A percentile compares a stretch with the other conserved stretches of the same genome.
Evolutionary conservation across 2,329 filamentous ascomycete species (phyloP).

Genomic region (Cercospora sesami): DNA sequence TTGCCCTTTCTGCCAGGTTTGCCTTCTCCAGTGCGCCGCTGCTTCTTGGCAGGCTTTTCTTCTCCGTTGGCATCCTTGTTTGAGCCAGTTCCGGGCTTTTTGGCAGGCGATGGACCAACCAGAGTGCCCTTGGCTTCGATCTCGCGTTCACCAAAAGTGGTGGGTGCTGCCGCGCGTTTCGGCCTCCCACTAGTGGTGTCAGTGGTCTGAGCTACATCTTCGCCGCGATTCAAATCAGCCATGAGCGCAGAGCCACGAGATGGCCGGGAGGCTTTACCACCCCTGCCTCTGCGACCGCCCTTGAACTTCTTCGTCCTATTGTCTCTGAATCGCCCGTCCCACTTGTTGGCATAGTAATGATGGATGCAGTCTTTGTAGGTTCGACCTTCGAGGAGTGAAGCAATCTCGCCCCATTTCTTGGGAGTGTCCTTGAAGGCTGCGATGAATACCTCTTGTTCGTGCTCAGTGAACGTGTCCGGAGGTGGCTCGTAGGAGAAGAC

Average conservation of each 20-base stretch:
- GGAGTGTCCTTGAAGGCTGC: conserved; percentile 72
- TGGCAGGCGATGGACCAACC: conserved; percentile 55
- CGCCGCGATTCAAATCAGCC: conserved; percentile 58
- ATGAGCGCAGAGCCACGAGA: conserved; percentile 59
- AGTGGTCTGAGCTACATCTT: conserved; percentile 35
- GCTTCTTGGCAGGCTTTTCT: conserved; percentile 40
- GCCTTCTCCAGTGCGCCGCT: conserved; percentile 35
- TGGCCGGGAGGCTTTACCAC: conserved; percentile 52
- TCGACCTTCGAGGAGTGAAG: conserved; percentile 64
- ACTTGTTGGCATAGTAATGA: conserved; percentile 81
- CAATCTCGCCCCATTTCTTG: conserved; percentile 80
- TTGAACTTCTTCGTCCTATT: conserved; percentile 60
- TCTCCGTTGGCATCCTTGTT: conserved; percentile 35
- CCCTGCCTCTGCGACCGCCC: conserved; percentile 34
- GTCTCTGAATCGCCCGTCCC: conserved; percentile 72
- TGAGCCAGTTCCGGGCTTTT: conserved; percentile 35
- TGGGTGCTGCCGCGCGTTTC: conserved; percentile 62
- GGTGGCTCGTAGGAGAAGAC: conserved; percentile 72
- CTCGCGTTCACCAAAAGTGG: conserved; percentile 68
- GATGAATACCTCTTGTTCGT: conserved; percentile 70
- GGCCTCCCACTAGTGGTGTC: conserved; percentile 53
- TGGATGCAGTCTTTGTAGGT: conserved; percentile 80
- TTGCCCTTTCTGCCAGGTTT: conserved; percentile 45
- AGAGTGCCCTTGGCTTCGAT: conserved; percentile 63
- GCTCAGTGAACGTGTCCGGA: conserved; percentile 70